These are phyloP conservation scores for Martiniozyma abietophila DNA, from an alignment of 805 yeast genomes.

Conservation along the genomic window DNA sequence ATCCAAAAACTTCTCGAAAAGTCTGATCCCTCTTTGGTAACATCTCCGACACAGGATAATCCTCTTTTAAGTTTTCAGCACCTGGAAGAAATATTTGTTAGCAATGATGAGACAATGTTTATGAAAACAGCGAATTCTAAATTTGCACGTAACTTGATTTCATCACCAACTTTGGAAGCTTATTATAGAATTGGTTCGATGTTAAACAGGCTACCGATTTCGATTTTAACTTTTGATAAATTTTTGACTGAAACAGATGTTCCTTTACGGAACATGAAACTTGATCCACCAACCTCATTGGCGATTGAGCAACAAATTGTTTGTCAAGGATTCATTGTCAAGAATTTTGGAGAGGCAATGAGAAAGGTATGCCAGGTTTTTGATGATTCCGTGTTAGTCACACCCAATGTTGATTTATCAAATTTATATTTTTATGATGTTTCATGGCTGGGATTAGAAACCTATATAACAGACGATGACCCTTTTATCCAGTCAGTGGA, in stretches of 20 bases:
- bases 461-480: background rate
- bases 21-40: slow-evolving; percentile 27
- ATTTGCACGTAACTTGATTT: slow-evolving; percentile 15
- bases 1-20: slow-evolving; percentile 49
- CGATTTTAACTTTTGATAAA: slow-evolving; percentile 47
- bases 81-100: slow-evolving; percentile 19
- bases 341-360: slow-evolving; percentile 28
- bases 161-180: slow-evolving; percentile 43
- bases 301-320: slow-evolving; percentile 53
- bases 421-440: slow-evolving; percentile 56
- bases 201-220: slow-evolving; percentile 43
- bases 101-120: slow-evolving; percentile 21
- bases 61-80: slow-evolving; percentile 25
- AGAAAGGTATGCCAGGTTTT: slow-evolving; percentile 40
- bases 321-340: slow-evolving; percentile 51
- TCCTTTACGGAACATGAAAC: slow-evolving; percentile 27
- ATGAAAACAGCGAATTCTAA: slow-evolving; percentile 9
- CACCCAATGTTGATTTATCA: slow-evolving; percentile 39
- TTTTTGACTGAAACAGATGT: slow-evolving; percentile 52
- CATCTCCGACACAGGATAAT: slow-evolving; percentile 22
- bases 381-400: slow-evolving; percentile 27
- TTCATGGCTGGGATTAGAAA: slow-evolving; percentile 46
- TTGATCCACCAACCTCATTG: slow-evolving; percentile 33
- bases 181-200: slow-evolving; percentile 40
- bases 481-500: slow-evolving; percentile 1